These are phyloP conservation scores for Dictyostelium discoideum DNA, from an alignment of 78 protist species.

Conservation along the genomic window DNA sequence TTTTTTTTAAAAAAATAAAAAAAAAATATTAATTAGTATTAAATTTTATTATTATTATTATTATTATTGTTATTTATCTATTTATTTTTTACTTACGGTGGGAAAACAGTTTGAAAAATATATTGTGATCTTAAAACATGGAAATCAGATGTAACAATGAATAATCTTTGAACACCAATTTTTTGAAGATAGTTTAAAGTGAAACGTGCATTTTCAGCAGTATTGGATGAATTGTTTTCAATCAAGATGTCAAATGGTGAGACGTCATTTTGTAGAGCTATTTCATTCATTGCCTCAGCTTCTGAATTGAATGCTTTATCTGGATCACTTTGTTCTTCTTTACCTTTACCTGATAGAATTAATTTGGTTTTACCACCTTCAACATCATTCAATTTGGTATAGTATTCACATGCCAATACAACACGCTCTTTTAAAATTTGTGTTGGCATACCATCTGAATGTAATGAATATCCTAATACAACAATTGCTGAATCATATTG, in stretches of 20 bases:
- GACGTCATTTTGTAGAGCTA: not conserved
- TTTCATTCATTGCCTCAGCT: conserved; percentile 56
- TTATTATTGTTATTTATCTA: not conserved
- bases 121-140: conserved; percentile 55
- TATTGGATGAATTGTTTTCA: conserved; percentile 34
- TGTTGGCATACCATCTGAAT: conserved; percentile 72
- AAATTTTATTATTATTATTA: not conserved
- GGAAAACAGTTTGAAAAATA: conserved; percentile 59
- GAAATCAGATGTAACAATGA: conserved; percentile 53
- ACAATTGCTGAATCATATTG: conserved; percentile 10
- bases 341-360: conserved; percentile 49
- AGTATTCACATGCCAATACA: not conserved
- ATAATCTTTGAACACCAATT: not conserved
- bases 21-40: not conserved
- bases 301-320: conserved; percentile 19
- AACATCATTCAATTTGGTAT: not conserved
- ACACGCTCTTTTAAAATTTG: conserved; percentile 66
- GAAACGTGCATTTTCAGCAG: conserved; percentile 59
- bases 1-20: not conserved
- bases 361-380: not conserved
- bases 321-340: not conserved
- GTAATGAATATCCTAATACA: conserved; percentile 32
- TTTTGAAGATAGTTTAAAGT: not conserved
- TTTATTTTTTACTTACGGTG: not conserved
- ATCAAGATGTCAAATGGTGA: not conserved